A percentile compares a stretch with the other conserved stretches of the same genome.
Conservation (phyloP, 1,284 basidiomycete genomes). For the Coriolopsis trogii region DNA sequence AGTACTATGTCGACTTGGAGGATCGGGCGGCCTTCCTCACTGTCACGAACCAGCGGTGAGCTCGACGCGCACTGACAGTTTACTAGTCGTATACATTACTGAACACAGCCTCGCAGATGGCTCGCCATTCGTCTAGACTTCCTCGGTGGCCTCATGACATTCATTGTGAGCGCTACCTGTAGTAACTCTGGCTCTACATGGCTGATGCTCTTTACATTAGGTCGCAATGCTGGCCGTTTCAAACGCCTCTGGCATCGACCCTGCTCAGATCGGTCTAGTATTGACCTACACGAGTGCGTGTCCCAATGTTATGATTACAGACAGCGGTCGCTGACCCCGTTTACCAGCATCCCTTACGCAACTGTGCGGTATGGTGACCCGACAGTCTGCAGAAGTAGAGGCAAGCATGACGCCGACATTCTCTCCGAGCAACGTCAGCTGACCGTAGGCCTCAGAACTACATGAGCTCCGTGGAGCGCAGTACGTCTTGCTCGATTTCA, state of each 20-base stretch:
- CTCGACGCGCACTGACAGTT: neutral
- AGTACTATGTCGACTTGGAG: constrained; percentile 77
- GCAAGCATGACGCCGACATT: constrained; percentile 37
- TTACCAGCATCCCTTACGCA: constrained; percentile 53
- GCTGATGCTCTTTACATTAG: constrained; percentile 32
- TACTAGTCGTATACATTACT: neutral
- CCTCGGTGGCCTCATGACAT: constrained; percentile 67
- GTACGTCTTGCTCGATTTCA: constrained; percentile 39
- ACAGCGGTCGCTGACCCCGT: neutral
- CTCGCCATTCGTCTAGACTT: constrained; percentile 81
- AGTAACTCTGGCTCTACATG: neutral
- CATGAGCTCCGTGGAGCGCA: constrained; percentile 76
- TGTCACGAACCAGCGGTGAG: constrained; percentile 62
- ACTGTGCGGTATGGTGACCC: constrained; percentile 57
- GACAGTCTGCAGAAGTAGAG: constrained; percentile 69
- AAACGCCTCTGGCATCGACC: constrained; percentile 56
- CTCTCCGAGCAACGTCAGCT: constrained; percentile 1
- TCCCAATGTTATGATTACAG: neutral
- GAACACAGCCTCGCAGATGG: constrained; percentile 49
- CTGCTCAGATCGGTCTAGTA: constrained; percentile 74
- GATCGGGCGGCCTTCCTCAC: constrained; percentile 65
- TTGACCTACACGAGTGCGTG: constrained; percentile 64
- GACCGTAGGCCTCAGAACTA: constrained; percentile 49
- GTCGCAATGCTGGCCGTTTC: constrained; percentile 55
- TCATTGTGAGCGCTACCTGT: constrained; percentile 50